Evolutionary conservation across 768 basidiomycete species (phyloP).

Genomic region (Daedaleopsis nitida): DNA sequence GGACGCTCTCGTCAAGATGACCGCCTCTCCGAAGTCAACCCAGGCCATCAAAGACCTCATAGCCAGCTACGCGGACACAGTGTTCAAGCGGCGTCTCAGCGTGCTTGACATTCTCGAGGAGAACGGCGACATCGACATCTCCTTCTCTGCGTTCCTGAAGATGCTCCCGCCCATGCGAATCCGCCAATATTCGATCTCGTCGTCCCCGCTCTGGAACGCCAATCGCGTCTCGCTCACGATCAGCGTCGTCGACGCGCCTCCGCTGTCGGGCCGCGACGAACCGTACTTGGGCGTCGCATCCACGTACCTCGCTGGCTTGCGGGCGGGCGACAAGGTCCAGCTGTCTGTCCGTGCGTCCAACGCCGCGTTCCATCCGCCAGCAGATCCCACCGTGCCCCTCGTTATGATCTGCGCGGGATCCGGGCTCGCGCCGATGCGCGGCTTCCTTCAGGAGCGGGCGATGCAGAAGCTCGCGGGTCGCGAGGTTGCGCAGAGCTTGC

Average conservation of each 20-base stretch:
- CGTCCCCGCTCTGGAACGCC: slow-evolving; percentile 48
- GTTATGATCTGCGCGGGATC: slow-evolving; percentile 50
- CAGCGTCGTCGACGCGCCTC: slow-evolving; percentile 42
- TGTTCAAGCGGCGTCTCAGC: slow-evolving; percentile 40
- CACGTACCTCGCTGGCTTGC: slow-evolving; percentile 42
- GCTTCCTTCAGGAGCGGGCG: slow-evolving; percentile 52
- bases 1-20: slow-evolving; percentile 31
- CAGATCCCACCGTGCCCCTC: slow-evolving; percentile 40
- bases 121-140: slow-evolving; percentile 38
- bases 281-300: slow-evolving; percentile 49
- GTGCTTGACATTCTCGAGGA: slow-evolving; percentile 45
- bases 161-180: slow-evolving; percentile 51
- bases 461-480: slow-evolving; percentile 44
- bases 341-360: slow-evolving; percentile 42
- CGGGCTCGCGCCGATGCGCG: slow-evolving; percentile 52
- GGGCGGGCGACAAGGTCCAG: slow-evolving; percentile 41
- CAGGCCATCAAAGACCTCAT: slow-evolving; percentile 32
- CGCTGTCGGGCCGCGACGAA: slow-evolving; percentile 34
- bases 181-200: slow-evolving; percentile 54
- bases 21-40: slow-evolving; percentile 28
- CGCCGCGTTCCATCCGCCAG: slow-evolving; percentile 44
- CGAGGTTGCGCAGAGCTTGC: slow-evolving; percentile 38
- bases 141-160: slow-evolving; percentile 41
- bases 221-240: slow-evolving; percentile 44
- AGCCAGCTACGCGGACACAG: slow-evolving; percentile 33